Evolutionary conservation across 345 rosid genomes (phyloP), one percentile per base, ranked within the genome.

Genomic region (Salix caprea): DNA sequence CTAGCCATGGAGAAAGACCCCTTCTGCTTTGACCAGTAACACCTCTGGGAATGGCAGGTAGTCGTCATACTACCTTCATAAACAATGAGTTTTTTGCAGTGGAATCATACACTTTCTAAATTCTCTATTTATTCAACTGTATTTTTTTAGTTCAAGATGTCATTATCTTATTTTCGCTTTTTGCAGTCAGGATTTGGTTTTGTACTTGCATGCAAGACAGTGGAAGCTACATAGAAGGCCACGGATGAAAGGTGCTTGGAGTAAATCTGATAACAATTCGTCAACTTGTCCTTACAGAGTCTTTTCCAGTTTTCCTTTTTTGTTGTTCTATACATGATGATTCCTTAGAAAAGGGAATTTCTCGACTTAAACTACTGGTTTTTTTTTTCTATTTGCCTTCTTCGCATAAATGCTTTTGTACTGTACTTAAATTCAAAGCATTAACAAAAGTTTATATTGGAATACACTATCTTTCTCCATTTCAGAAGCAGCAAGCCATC

Each of bases 171-270:
- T 14, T 56, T 79, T 37, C 67, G 30, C 58, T 13, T 52, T 78
- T 52, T 12, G 68, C 21, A 1, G 84, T 76, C 86, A 88, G 89
- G 87, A 24, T 88, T 88, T 86, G 91, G 94, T 52, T 90, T 89
- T 82, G 89, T 89, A 12, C 44, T 40, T 19, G 89, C 92, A 40
- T 90, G 84, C 87, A 87, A 81, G 85, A 85, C 87, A n/a, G 82
- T 71, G 4, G 91, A 89, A 71, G 89, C 90, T 37, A 88, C 92
- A 37, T 85, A 82, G 83, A 87, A 80, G 79, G 92, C 91, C 61
- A 76, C 89, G 9, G 90, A 89, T 72, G 89, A 86, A 74, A 90
- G 78, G 62, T 74, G n/a, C 85, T 82, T 58, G 92, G 88, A 89
- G 91, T 89, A 84, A 42, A 84, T 75, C 44, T 24, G 42, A 21